Conservation (phyloP, 352 stramenopile species). For the Phytophthora tentaculata region DNA sequence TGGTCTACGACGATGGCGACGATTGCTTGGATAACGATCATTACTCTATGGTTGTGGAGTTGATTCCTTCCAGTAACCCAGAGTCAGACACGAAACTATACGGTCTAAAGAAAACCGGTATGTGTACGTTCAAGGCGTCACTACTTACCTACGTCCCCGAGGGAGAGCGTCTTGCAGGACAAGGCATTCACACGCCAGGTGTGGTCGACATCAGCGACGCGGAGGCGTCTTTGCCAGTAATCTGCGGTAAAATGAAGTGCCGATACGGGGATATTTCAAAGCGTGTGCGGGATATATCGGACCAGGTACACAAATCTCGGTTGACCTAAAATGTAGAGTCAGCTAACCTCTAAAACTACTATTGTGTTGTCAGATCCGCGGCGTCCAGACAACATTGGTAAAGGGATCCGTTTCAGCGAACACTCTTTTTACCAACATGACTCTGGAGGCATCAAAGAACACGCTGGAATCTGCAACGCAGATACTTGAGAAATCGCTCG, state of each 20-base stretch:
- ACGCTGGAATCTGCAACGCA: conserved; percentile 60
- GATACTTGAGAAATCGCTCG: conserved; percentile 66
- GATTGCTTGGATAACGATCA: conserved; percentile 55
- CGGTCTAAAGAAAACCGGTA: conserved; percentile 60
- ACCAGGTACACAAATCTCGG: conserved; percentile 42
- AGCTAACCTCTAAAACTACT: conserved; percentile 9
- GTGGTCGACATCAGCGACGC: conserved; percentile 73
- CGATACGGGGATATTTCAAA: conserved; percentile 57
- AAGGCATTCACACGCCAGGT: conserved; percentile 69
- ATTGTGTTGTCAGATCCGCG: conserved; percentile 29
- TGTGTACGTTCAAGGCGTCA: conserved; percentile 62
- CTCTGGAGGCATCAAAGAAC: conserved; percentile 54
- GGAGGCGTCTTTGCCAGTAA: conserved; percentile 54
- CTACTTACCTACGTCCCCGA: conserved; percentile 57
- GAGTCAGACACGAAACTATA: conserved; percentile 50
- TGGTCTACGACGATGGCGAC: conserved; percentile 81
- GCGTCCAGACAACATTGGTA: conserved; percentile 34
- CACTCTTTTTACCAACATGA: conserved; percentile 58
- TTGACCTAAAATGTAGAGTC: neutral
- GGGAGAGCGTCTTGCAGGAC: conserved; percentile 41
- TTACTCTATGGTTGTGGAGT: conserved; percentile 57
- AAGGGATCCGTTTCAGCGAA: conserved; percentile 24
- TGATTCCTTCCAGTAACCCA: conserved; percentile 53
- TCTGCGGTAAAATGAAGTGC: conserved; percentile 81
- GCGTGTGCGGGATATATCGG: conserved; percentile 55